Evolutionary conservation across 441 rosid species (phyloP).

Genomic region (Viola pubescens): DNA sequence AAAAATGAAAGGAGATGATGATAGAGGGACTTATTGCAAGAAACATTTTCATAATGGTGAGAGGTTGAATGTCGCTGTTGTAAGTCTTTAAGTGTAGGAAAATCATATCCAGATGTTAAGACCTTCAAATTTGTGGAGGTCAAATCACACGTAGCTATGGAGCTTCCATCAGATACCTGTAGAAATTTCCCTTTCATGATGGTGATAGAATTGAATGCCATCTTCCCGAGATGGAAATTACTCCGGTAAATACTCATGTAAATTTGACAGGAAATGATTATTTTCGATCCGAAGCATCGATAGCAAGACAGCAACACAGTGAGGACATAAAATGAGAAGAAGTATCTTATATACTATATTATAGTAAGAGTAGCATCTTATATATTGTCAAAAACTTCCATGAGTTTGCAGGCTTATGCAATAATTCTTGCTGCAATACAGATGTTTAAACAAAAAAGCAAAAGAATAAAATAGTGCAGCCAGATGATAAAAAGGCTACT

Average conservation of each 20-base stretch:
- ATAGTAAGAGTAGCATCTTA: not conserved
- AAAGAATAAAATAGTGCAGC: constrained; percentile 20
- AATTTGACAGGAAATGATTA: too few species aligned
- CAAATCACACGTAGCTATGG: constrained; percentile 1
- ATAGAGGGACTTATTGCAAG: not conserved
- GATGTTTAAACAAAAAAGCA: not conserved
- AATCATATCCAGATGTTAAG: not conserved
- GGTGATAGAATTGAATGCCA: not conserved
- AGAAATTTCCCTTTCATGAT: not conserved
- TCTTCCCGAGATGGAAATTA: not conserved
- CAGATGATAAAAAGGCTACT: constrained; percentile 31
- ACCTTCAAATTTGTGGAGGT: not conserved
- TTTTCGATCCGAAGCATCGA: not conserved
- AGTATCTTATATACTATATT: not conserved
- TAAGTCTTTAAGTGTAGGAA: not conserved
- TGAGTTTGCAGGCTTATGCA: constrained; percentile 15
- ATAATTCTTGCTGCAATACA: constrained; percentile 14
- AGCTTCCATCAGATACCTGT: constrained; percentile 3
- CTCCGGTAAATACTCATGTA: not conserved
- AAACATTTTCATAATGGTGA: not conserved
- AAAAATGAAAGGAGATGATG: too few species aligned
- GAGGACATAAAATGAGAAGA: not conserved
- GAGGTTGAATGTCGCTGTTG: not conserved
- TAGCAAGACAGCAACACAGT: not conserved
- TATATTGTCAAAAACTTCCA: constrained; percentile 13